Base-by-base conservation (phyloP, 2,329 filamentous ascomycete genomes). In the Epichloe sylvatica region DNA sequence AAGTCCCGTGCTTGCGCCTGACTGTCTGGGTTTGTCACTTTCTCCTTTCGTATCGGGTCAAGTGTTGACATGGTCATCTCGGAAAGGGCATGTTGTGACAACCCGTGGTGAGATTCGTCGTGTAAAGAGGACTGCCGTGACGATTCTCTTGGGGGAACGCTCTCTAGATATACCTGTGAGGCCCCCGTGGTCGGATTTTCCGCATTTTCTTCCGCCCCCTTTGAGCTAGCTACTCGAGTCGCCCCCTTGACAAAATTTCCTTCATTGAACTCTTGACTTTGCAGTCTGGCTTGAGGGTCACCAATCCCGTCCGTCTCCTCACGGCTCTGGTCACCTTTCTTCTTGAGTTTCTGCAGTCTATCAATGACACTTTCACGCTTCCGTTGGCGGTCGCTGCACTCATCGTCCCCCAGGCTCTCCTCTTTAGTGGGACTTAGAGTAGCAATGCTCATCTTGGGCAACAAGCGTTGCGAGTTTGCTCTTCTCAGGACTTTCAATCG, bases 391-490 rank as follows among this genome's bases (percentile, higher is more conserved):
- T 43, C 44, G 42, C 39, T 46, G 5, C 37, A 51, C 30, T 47
- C 54, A 2, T 54, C 58, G 7, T 60, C 52, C 1, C 52, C 52
- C 1, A 47, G 44, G n/a, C 54, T 61, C 41, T 66, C 64, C 46
- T 67, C 66, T 2, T 55, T 50, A 0, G 63, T 63, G 5, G 65
- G 64, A 39, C 59, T 67, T 41, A 67, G 46, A 2, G 57, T 54
- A 9, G 49, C 52, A 30, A 58, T 45, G 33, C 60, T 62, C 13
- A 58, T 53, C 39, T 55, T 59, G 17, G 50, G 53, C 4, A 47
- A 42, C 12, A 64, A 37, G 19, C 51, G 58, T 9, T 55, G 57
- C 1, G 60, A 60, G 9, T 46, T 34, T 6, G 55, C 51, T 33
- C 56, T 63, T 15, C 49, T 57, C 35, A 53, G 44, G 4, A 52